Evolutionary conservation across 2,329 filamentous ascomycete species (phyloP), one percentile per base, ranked within the genome.

Genomic region (Ophiostoma piceae): DNA sequence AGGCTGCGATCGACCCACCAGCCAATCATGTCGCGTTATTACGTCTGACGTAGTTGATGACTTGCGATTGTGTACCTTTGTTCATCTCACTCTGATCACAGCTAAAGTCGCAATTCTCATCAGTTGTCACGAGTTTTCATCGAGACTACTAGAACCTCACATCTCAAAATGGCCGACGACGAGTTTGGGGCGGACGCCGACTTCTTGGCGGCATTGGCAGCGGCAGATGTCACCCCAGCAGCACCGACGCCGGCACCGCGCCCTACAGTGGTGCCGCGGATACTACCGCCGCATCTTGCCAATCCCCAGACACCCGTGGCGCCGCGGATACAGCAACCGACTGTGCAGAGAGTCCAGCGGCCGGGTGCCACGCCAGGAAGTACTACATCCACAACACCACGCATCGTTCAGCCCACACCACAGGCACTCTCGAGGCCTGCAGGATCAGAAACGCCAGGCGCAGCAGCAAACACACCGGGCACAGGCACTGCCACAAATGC

Each of bases 381-480:
- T 29, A 35, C 77, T 29, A 37, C 65, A 47, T 7, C 37, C 4
- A 32, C 47, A 39, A n/a, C 66, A 9, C 47, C 66, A 54, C 90
- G 89, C 76, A 84, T 96, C 35, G 88, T 94, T 43, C 94, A 97
- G 79, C 94, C 93, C 12, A 96, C 89, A 71, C 94, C 94, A 0
- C 94, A 97, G 80, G 89, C 88, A n/a, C 84, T 97, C 2, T 86
- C 92, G 0, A 85, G 87, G 0, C 66, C 67, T 9, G 62, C 66
- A 11, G 71, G 68, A 5, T 64, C 68, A 8, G 22, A 39, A 2
- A 37, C 43, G 1, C 19, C 19, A 2, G 60, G 29, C 39, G 12
- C 39, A n/a, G 26, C 68, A 7, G 35, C n/a, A 0, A 22, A 41
- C 2, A 60, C 51, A 2, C 47, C 47, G 9, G 41, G 51, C 29